A percentile compares a stretch with the other conserved stretches of the same genome.
Conservation (phyloP, 1,284 basidiomycete genomes). For the Cryptococcus wingfieldii region DNA sequence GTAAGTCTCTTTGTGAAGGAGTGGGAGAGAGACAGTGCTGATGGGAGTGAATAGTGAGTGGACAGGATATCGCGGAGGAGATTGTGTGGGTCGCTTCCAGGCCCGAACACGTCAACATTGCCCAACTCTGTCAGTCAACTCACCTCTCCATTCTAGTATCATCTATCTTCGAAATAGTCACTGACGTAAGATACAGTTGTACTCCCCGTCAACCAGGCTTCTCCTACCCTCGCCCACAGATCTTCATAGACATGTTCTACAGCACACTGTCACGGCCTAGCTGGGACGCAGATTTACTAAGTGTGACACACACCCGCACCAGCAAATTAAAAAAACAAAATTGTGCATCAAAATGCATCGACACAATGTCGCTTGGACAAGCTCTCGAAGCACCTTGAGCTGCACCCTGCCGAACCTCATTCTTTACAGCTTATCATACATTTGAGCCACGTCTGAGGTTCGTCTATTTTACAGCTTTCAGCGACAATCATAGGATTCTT, state of each 20-base stretch:
- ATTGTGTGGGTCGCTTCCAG: constrained; percentile 64
- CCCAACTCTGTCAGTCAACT: constrained; percentile 32
- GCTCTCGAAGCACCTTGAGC: no score
- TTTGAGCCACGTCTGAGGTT: no score
- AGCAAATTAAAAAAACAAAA: no score
- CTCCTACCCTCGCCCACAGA: constrained; percentile 35
- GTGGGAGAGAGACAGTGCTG: not conserved
- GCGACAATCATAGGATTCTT: no score
- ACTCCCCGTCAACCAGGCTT: constrained; percentile 40
- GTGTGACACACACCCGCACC: no score
- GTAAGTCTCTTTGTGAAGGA: constrained; percentile 22
- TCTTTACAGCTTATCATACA: no score
- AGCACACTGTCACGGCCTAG: no score
- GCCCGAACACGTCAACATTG: constrained; percentile 38
- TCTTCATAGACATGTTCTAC: not conserved
- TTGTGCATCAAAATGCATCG: no score
- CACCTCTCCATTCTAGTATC: not conserved
- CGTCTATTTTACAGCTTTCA: no score
- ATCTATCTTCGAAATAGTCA: not conserved
- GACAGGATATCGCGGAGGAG: constrained; percentile 88
- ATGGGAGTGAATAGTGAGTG: constrained; percentile 54
- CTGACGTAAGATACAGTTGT: constrained; percentile 24
- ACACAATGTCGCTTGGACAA: no score
- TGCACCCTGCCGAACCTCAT: no score
- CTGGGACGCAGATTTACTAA: no score